These are phyloP conservation scores for Cytospora leucostoma DNA, from an alignment of 2,329 filamentous ascomycete genomes.

Conservation along the genomic window DNA sequence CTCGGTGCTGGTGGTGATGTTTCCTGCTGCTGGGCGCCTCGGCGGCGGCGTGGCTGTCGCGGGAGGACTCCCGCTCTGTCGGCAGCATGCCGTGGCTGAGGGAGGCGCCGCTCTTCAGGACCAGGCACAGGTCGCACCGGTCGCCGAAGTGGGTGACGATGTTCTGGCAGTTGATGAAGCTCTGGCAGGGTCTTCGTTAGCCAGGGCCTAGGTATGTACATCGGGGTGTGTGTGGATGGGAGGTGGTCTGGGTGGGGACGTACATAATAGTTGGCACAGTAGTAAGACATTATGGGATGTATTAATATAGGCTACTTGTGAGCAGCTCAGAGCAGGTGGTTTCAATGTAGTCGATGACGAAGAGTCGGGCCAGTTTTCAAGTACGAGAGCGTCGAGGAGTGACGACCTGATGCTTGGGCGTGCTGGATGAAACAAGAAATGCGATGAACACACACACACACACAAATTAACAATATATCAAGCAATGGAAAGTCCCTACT, in stretches of 20 bases:
- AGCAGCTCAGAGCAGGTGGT: conserved; percentile 4
- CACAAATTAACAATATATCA: background rate
- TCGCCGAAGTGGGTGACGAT: conserved; percentile 41
- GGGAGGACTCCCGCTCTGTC: conserved; percentile 26
- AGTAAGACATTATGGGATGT: conserved; percentile 36
- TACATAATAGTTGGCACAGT: conserved; percentile 44
- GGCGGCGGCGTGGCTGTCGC: conserved; percentile 2
- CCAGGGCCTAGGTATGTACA: too few relatives aligned
- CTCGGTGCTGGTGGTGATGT: conserved; percentile 12
- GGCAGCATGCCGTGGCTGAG: conserved; percentile 34
- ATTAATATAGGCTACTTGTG: background rate
- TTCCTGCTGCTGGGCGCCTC: conserved; percentile 19
- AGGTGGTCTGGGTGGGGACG: conserved; percentile 5
- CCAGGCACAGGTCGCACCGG: conserved; percentile 39
- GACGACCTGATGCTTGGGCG: background rate
- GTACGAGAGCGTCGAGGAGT: background rate
- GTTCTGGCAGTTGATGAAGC: conserved; percentile 42
- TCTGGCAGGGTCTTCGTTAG: conserved; percentile 31
- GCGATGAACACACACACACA: background rate
- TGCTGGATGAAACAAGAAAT: background rate
- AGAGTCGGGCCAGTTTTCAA: background rate
- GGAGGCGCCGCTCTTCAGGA: conserved; percentile 34
- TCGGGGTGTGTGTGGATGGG: background rate
- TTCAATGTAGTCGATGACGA: too few relatives aligned
- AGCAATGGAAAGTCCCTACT: background rate